These are phyloP conservation scores for Phytophthora litchii DNA, from an alignment of 352 stramenopile genomes.

Conservation along the genomic window DNA sequence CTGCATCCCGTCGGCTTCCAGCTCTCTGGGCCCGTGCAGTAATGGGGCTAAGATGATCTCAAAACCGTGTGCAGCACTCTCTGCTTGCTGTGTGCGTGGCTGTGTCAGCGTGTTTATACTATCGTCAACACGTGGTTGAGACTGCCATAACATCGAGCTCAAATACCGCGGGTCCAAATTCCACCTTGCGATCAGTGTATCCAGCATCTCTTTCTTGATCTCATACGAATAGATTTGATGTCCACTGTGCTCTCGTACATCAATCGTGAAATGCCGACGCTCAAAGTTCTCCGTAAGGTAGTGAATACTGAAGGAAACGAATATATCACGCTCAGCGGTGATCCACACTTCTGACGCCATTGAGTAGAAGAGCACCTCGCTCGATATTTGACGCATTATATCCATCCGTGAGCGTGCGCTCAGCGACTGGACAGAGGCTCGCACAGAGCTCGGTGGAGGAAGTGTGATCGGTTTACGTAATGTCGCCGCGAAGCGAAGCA, in stretches of 20 bases:
- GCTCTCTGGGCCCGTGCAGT: slow-evolving; percentile 37
- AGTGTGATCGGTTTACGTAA: slow-evolving; percentile 44
- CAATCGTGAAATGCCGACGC: slow-evolving; percentile 49
- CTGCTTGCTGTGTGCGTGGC: slow-evolving; percentile 40
- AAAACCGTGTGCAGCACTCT: slow-evolving; percentile 50
- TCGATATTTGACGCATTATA: slow-evolving; percentile 48
- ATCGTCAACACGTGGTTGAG: slow-evolving; percentile 39
- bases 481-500: slow-evolving; percentile 46
- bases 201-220: slow-evolving; percentile 47
- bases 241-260: slow-evolving; percentile 50
- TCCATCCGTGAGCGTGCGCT: slow-evolving; percentile 49
- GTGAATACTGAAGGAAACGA: slow-evolving; percentile 55
- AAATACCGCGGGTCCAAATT: slow-evolving; percentile 54
- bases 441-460: slow-evolving; percentile 43
- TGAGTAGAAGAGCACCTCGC: slow-evolving; percentile 54
- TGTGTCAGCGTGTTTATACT: slow-evolving; percentile 10
- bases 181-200: slow-evolving; percentile 48
- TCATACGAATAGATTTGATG: slow-evolving; percentile 45
- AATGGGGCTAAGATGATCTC: slow-evolving; percentile 53
- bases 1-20: slow-evolving; percentile 46
- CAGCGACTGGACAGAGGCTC: slow-evolving; percentile 49
- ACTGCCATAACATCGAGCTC: slow-evolving; percentile 56
- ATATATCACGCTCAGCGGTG: slow-evolving; percentile 48
- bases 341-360: slow-evolving; percentile 56
- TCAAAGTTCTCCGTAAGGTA: slow-evolving; percentile 53